A percentile compares a stretch with the other conserved stretches of the same genome.
phyloP scores from a whole-genome alignment of 371 early-diverging fungal genomes.

The Mucor irregularis region DNA sequence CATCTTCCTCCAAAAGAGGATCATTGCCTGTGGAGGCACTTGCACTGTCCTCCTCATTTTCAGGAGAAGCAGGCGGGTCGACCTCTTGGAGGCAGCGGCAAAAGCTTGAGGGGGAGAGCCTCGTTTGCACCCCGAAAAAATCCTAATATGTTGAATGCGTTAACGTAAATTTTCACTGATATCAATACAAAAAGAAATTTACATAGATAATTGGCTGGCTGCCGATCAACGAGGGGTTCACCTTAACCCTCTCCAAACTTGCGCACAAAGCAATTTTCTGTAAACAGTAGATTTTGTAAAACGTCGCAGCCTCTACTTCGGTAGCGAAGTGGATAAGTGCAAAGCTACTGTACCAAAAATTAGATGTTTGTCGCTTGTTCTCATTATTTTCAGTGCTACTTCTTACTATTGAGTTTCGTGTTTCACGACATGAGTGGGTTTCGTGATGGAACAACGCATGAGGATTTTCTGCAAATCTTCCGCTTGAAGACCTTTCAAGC shows the following conservation, averaged over 20 bases:
- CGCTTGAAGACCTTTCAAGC: neutral
- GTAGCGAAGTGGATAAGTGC: constrained; percentile 16
- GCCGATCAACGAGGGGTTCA: constrained; percentile 15
- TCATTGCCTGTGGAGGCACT: constrained; percentile 11
- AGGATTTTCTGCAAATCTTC: neutral
- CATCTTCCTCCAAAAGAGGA: constrained; percentile 6
- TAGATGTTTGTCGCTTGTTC: constrained; percentile 16
- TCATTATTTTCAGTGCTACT: constrained; percentile 6
- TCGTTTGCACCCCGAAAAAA: constrained; percentile 17
- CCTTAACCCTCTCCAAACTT: constrained; percentile 9
- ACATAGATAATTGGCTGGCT: constrained; percentile 15
- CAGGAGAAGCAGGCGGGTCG: too few relatives aligned
- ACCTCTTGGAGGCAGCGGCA: too few relatives aligned
- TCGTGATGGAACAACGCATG: neutral
- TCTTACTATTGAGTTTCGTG: constrained; percentile 10
- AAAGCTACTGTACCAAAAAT: constrained; percentile 22
- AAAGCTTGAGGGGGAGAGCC: constrained; percentile 15
- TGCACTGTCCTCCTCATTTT: constrained; percentile 12
- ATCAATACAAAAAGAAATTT: constrained; percentile 17
- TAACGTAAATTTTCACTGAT: constrained; percentile 10
- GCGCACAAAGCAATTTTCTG: constrained; percentile 15
- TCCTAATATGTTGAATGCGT: constrained; percentile 15
- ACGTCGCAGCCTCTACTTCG: constrained; percentile 19
- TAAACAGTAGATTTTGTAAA: constrained; percentile 19
- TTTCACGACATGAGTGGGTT: constrained; percentile 10